Evolutionary conservation across 352 stramenopile species (phyloP), one percentile per base, ranked within the genome.

Genomic region (Globisporangium acanthophoron): DNA sequence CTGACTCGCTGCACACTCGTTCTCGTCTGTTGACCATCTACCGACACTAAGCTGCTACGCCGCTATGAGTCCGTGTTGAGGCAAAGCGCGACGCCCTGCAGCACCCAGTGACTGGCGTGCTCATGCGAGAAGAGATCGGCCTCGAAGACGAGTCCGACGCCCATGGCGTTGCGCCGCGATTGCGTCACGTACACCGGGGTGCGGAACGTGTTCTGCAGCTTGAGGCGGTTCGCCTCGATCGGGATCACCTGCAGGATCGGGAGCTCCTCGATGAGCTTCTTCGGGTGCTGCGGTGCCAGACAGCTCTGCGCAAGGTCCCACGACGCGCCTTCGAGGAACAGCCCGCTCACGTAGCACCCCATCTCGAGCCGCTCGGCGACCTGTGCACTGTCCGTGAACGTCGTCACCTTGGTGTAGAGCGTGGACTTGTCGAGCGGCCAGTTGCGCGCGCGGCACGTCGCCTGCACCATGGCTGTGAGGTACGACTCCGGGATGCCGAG

Each of bases 171-270:
- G 12, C 89, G 78, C 16, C 95, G 77, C 24, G 77, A 87, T 71
- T 98, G 94, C 15, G 94, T 98, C 27, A 98, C 94, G 69, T 98
- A 98, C 52, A 98, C 94, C 11, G 95, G 95, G 21, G 94, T 98
- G 20, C 81, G 88, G 73, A 98, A 98, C 1, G 92, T 97, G 64
- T 97, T 96, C 46, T 97, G 88, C 24, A 98, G 71, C 73, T 98
- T 98, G 58, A 98, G 77, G 29, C 96, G 96, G 51, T 83, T 94
- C 21, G 89, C 90, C 70, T 98, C 95, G 64, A 98, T 97, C 13
- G 94, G 95, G 57, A 98, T 98, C 15, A 98, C 88, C 56, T 98
- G 87, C 41, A 98, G 69, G 53, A 98, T 94, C 4, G 95, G 95
- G 5, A 98, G 78, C 59, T 97, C 84, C 57, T 96, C 87, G 1